Conservation (phyloP, 75 land plant genomes). For the Cryptomeria japonica region DNA sequence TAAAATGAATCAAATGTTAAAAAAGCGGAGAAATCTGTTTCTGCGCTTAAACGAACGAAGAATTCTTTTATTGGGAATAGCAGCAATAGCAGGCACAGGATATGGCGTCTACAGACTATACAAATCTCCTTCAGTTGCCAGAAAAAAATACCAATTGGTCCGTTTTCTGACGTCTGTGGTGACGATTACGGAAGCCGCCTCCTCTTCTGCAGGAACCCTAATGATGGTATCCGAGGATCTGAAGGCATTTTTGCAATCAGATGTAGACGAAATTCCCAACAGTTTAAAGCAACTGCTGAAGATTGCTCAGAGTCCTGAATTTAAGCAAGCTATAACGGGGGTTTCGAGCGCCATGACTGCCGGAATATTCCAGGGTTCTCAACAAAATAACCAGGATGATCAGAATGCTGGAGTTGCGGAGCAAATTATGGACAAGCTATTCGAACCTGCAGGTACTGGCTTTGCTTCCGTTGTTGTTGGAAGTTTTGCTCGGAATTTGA, state of each 20-base stretch:
- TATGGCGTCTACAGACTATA: slow-evolving; percentile 76
- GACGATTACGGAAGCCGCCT: slow-evolving; percentile 51
- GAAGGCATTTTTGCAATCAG: slow-evolving; percentile 65
- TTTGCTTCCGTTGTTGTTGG: slow-evolving; percentile 89
- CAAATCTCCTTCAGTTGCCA: slow-evolving; percentile 35
- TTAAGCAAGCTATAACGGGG: slow-evolving; percentile 42
- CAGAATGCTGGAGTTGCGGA: slow-evolving; percentile 36
- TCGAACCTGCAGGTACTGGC: slow-evolving; percentile 64
- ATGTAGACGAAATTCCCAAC: slow-evolving; percentile 69
- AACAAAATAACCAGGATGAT: slow-evolving; percentile 5
- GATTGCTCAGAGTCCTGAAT: slow-evolving; percentile 55
- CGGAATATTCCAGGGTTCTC: slow-evolving; percentile 42
- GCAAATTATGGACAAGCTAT: slow-evolving; percentile 62
- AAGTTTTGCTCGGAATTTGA: slow-evolving; percentile 77
- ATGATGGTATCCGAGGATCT: slow-evolving; percentile 59
- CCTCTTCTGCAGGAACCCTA: slow-evolving; percentile 58
- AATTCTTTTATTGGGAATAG: slow-evolving; percentile 41
- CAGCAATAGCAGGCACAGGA: slow-evolving; percentile 53
- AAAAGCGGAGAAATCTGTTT: background rate
- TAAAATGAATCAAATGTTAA: background rate
- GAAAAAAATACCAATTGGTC: slow-evolving; percentile 37
- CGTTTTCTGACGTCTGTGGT: slow-evolving; percentile 46
- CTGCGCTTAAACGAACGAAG: slow-evolving; percentile 18
- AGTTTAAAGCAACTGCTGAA: slow-evolving; percentile 80
- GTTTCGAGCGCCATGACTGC: slow-evolving; percentile 55